These are phyloP conservation scores for Monilinia fructigena DNA, from an alignment of 2,329 filamentous ascomycete genomes.

Conservation along the genomic window DNA sequence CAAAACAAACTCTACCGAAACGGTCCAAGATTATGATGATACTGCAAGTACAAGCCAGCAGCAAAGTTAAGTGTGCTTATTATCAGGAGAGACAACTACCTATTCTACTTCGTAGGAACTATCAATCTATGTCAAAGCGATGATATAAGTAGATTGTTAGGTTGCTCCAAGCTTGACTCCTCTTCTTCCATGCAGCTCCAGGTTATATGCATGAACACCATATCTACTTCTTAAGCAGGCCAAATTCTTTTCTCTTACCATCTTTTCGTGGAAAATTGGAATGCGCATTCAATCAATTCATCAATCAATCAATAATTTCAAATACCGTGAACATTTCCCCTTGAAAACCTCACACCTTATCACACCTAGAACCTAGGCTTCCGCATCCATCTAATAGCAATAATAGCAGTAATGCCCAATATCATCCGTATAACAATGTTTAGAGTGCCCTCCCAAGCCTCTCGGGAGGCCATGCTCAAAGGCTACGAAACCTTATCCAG, in stretches of 20 bases:
- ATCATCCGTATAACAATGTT: conserved; percentile 54
- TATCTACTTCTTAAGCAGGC: neutral
- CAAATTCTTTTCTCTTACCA: neutral
- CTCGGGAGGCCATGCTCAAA: conserved; percentile 46
- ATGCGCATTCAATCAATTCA: neutral
- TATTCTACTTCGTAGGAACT: too few relatives aligned
- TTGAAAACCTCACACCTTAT: neutral
- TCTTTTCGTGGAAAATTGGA: neutral
- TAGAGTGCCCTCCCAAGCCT: conserved; percentile 50
- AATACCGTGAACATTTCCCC: neutral
- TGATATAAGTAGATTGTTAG: too few relatives aligned
- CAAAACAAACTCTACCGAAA: neutral
- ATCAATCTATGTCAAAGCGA: too few relatives aligned
- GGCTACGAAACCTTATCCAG: conserved; percentile 39
- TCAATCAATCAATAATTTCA: neutral
- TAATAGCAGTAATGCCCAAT: conserved; percentile 21
- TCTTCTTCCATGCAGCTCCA: too few relatives aligned
- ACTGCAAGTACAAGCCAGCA: too few relatives aligned
- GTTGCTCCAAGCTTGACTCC: neutral
- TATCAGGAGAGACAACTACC: too few relatives aligned
- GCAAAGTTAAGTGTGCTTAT: too few relatives aligned
- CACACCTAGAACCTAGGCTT: conserved; percentile 28
- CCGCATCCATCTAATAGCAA: conserved; percentile 10
- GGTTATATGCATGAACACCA: neutral
- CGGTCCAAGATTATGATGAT: too few relatives aligned